Evolutionary conservation across 2,329 filamentous ascomycete species (phyloP).

Genomic region (Beauveria caledonica): DNA sequence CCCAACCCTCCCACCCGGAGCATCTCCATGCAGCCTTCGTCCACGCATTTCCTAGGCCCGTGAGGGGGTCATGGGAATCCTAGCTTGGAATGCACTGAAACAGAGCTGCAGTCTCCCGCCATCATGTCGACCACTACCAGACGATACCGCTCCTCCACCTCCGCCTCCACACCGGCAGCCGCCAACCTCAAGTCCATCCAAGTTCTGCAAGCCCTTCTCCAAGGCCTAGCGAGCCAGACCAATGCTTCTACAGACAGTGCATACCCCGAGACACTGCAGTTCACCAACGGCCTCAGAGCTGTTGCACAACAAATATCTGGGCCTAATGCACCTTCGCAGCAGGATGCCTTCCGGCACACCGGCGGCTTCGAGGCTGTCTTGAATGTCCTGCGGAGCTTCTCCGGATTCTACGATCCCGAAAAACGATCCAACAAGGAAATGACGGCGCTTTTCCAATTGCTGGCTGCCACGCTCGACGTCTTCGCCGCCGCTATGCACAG

Average conservation of each 20-base stretch:
- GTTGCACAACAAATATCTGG: constrained; percentile 56
- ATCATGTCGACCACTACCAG: constrained; percentile 43
- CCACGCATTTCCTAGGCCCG: constrained; percentile 4
- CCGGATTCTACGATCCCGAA: constrained; percentile 66
- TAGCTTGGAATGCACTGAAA: constrained; percentile 1
- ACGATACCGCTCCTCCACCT: constrained; percentile 57
- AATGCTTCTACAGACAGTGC: constrained; percentile 27
- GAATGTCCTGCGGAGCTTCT: constrained; percentile 59
- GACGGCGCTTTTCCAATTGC: constrained; percentile 55
- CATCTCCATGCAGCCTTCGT: constrained; percentile 7
- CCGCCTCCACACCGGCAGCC: constrained; percentile 43
- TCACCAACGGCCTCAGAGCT: constrained; percentile 51
- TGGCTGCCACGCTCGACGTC: constrained; percentile 65
- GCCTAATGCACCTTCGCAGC: constrained; percentile 40
- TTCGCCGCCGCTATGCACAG: constrained; percentile 67
- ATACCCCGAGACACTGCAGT: constrained; percentile 40
- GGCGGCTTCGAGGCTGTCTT: constrained; percentile 71
- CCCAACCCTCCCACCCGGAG: not conserved
- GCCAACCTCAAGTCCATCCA: constrained; percentile 53
- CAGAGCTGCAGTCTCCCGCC: not conserved
- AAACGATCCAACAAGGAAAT: constrained; percentile 56
- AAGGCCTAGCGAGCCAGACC: constrained; percentile 31
- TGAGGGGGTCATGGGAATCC: not conserved
- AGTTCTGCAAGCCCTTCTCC: constrained; percentile 47
- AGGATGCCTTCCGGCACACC: constrained; percentile 77